Conservation (phyloP, 176 grass and related monocot genomes). For the Panicum miliaceum region DNA sequence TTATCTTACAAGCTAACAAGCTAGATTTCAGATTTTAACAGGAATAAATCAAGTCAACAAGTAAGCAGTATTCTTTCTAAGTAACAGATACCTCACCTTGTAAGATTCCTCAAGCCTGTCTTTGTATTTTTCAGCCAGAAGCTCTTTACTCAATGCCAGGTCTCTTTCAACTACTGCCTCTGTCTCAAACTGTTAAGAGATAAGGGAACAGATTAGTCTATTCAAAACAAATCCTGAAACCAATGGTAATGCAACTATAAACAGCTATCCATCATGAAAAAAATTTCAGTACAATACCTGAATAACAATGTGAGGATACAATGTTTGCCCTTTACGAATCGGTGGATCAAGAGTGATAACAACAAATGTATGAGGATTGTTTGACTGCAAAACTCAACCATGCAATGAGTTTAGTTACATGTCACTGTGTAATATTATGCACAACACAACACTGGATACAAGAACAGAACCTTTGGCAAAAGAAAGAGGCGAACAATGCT, state of each 20-base stretch:
- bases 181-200: slow-evolving; percentile 80
- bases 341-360: slow-evolving; percentile 96
- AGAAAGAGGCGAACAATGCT: slow-evolving; percentile 89
- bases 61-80: slow-evolving; percentile 31
- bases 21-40: not conserved
- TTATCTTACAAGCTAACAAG: slow-evolving; percentile 24
- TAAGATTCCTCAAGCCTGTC: slow-evolving; percentile 79
- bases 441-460: slow-evolving; percentile 24
- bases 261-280: slow-evolving; percentile 18
- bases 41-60: slow-evolving; percentile 15
- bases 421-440: slow-evolving; percentile 16
- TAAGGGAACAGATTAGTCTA: slow-evolving; percentile 38
- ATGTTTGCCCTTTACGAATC: slow-evolving; percentile 95
- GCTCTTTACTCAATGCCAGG: slow-evolving; percentile 69
- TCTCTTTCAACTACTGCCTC: slow-evolving; percentile 76
- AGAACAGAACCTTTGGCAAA: slow-evolving; percentile 81
- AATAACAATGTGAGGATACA: slow-evolving; percentile 99
- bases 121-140: slow-evolving; percentile 81
- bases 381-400: slow-evolving; percentile 68
- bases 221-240: slow-evolving; percentile 28
- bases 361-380: slow-evolving; percentile 97
- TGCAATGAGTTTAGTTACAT: slow-evolving; percentile 36
- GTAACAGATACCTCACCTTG: slow-evolving; percentile 71
- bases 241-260: slow-evolving; percentile 8
- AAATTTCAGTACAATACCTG: slow-evolving; percentile 63